Evolutionary conservation across 75 land plant species (phyloP).

Genomic region (Chamaecyparis obtusa): DNA sequence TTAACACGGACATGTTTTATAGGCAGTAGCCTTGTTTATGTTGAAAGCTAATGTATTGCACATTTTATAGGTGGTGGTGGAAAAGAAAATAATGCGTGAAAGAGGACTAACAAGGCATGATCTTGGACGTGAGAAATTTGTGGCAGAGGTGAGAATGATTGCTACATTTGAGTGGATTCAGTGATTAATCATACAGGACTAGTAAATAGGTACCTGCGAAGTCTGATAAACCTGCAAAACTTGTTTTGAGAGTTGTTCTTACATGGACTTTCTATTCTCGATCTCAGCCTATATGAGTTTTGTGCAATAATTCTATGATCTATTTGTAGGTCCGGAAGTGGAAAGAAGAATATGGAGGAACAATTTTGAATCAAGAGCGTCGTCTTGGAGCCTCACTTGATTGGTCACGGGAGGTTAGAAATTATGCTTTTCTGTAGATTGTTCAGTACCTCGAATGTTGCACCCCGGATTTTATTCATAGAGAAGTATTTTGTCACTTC

Average conservation of each 20-base stretch:
- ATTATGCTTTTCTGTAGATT: not conserved
- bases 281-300: not conserved
- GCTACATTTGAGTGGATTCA: not conserved
- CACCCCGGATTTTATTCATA: not conserved
- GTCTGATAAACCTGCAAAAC: not conserved
- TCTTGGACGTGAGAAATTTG: slow-evolving; percentile 80
- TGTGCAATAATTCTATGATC: not conserved
- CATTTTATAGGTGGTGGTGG: slow-evolving; percentile 79
- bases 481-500: not conserved
- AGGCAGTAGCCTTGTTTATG: not conserved
- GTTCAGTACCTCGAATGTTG: not conserved
- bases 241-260: not conserved
- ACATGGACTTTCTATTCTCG: not conserved
- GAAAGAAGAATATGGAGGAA: slow-evolving; percentile 86
- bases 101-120: slow-evolving; percentile 82
- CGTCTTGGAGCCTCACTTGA: slow-evolving; percentile 89
- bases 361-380: slow-evolving; percentile 69
- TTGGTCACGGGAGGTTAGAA: slow-evolving; percentile 88
- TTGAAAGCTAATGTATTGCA: not conserved
- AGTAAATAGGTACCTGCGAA: not conserved
- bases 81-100: slow-evolving; percentile 93
- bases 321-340: slow-evolving; percentile 85
- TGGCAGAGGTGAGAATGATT: slow-evolving; percentile 52
- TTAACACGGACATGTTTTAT: not conserved
- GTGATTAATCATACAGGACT: not conserved